Conservation (phyloP, 306 rosid species). For the Ziziphus jujuba region DNA sequence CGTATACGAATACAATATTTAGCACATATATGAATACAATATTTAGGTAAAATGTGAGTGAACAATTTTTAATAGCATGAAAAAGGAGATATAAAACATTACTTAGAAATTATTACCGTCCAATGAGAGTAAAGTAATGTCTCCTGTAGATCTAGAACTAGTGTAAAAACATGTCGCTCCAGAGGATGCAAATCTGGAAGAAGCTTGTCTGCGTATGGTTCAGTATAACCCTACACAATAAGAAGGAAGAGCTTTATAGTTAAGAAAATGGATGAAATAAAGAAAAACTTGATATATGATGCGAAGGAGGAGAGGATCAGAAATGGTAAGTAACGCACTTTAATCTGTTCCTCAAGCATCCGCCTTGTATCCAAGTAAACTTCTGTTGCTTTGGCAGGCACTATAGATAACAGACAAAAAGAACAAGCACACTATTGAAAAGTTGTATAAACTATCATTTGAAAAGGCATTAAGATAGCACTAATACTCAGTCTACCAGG, state of each 20-base stretch:
- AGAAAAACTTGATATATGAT: background rate
- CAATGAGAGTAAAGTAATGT: slow-evolving; percentile 85
- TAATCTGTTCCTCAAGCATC: slow-evolving; percentile 75
- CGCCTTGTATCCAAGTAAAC: slow-evolving; percentile 81
- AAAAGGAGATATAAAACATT: background rate
- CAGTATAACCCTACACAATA: slow-evolving; percentile 68
- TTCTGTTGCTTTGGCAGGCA: slow-evolving; percentile 80
- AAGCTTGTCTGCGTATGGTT: slow-evolving; percentile 90
- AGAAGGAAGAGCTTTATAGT: slow-evolving; percentile 22
- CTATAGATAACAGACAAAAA: slow-evolving; percentile 41
- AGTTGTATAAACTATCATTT: background rate
- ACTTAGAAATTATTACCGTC: slow-evolving; percentile 50
- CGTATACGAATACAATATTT: background rate
- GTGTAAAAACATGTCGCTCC: slow-evolving; percentile 85
- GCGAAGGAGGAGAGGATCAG: slow-evolving; percentile 17
- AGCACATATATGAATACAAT: background rate
- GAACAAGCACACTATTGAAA: slow-evolving; percentile 18
- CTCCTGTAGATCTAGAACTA: slow-evolving; percentile 93
- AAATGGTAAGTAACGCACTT: slow-evolving; percentile 41
- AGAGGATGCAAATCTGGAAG: slow-evolving; percentile 94
- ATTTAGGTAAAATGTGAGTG: background rate
- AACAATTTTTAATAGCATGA: background rate
- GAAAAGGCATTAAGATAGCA: background rate
- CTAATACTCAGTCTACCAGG: too few species aligned
- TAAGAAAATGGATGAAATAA: background rate